phyloP scores from a whole-genome alignment of 306 rosid genomes.

The Cajanus cajan region DNA sequence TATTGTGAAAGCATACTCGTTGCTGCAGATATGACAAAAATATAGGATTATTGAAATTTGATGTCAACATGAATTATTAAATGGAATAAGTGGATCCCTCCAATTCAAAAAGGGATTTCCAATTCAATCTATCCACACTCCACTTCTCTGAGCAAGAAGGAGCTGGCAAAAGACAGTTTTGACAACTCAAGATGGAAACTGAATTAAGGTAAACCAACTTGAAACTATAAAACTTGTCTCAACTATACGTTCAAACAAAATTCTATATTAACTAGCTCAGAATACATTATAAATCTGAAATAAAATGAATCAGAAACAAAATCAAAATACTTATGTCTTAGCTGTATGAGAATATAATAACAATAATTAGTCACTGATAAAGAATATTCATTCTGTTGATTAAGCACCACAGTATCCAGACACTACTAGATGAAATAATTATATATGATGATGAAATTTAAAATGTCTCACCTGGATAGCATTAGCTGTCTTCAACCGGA shows the following conservation, averaged over 20 bases:
- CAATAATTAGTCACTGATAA: neutral
- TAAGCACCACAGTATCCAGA: neutral
- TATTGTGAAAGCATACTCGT: slow-evolving; percentile 75
- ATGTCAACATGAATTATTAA: too few relatives aligned
- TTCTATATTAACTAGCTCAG: neutral
- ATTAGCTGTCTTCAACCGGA: slow-evolving; percentile 78
- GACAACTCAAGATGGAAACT: neutral
- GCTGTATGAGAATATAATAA: neutral
- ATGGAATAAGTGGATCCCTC: too few relatives aligned
- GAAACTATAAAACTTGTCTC: neutral
- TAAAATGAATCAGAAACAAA: slow-evolving; percentile 10
- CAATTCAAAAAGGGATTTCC: neutral
- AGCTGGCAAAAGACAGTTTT: neutral
- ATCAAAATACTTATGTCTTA: slow-evolving; percentile 3
- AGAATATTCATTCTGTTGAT: neutral
- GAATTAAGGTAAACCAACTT: neutral
- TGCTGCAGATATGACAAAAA: slow-evolving; percentile 56
- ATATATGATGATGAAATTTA: slow-evolving; percentile 7
- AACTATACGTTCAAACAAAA: neutral
- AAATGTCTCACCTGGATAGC: slow-evolving; percentile 71
- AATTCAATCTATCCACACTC: neutral
- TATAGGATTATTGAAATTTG: too few relatives aligned
- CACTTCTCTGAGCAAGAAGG: neutral
- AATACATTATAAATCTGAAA: neutral
- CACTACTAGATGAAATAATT: neutral